phyloP scores from a whole-genome alignment of 2,329 filamentous ascomycete species.

The Emmonsia crescens region DNA sequence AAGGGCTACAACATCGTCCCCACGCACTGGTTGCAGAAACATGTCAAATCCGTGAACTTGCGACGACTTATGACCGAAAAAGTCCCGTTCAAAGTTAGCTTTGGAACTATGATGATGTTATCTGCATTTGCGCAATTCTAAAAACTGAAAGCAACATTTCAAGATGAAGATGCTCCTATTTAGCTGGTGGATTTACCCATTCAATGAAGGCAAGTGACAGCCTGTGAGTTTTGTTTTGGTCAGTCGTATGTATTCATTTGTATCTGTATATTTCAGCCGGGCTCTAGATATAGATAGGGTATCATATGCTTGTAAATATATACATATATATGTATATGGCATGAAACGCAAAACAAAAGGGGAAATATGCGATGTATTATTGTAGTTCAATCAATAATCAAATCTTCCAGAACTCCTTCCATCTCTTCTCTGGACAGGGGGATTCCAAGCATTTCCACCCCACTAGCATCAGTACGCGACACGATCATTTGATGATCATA shows the following conservation, averaged over 20 bases:
- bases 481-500: slow-evolving; percentile 97
- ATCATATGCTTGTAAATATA: slow-evolving; percentile 1
- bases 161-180: background rate
- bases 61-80: slow-evolving; percentile 28
- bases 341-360: background rate
- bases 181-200: background rate
- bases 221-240: background rate
- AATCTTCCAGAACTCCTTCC: slow-evolving; percentile 76
- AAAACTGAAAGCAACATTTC: background rate
- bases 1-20: slow-evolving; percentile 38
- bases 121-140: slow-evolving; percentile 37
- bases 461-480: slow-evolving; percentile 71
- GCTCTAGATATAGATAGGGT: background rate
- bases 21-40: slow-evolving; percentile 29
- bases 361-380: background rate
- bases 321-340: background rate
- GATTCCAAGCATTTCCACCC: slow-evolving; percentile 73
- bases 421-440: slow-evolving; percentile 82
- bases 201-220: background rate
- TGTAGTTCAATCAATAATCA: slow-evolving; percentile 30
- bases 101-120: slow-evolving; percentile 35
- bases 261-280: slow-evolving; percentile 3
- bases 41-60: slow-evolving; percentile 32
- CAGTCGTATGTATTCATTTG: slow-evolving; percentile 10
- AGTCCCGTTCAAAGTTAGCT: slow-evolving; percentile 37